phyloP scores from a whole-genome alignment of 1,139 yeast genomes.

The Hansenula lynferdii region DNA sequence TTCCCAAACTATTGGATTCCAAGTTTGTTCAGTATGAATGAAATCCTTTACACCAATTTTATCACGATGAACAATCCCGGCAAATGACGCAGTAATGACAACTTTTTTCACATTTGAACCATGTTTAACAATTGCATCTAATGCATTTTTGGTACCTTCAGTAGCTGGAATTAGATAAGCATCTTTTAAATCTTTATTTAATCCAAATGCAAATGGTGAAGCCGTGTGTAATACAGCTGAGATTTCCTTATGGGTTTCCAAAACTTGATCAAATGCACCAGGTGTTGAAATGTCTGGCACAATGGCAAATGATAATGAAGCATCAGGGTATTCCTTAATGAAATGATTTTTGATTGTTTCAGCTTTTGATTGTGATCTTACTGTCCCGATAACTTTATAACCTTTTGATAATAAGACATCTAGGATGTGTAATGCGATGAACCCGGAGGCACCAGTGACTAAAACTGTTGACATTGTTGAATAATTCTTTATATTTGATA shows the following conservation, averaged over 20 bases:
- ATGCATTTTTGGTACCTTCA: constrained; percentile 41
- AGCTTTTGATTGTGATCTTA: constrained; percentile 47
- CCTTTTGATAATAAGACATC: constrained; percentile 30
- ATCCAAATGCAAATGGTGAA: constrained; percentile 40
- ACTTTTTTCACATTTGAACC: constrained; percentile 46
- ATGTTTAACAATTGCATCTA: constrained; percentile 35
- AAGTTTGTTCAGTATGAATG: constrained; percentile 32
- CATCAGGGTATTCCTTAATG: constrained; percentile 29
- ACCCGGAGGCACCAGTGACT: constrained; percentile 50
- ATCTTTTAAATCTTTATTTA: constrained; percentile 30
- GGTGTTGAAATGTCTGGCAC: constrained; percentile 44
- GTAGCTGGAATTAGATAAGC: constrained; percentile 46
- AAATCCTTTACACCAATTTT: constrained; percentile 27
- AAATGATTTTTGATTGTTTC: constrained; percentile 31
- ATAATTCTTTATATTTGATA: neutral
- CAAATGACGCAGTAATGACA: constrained; percentile 53
- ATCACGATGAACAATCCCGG: constrained; percentile 44
- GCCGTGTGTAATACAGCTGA: constrained; percentile 57
- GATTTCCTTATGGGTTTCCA: constrained; percentile 42
- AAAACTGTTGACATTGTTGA: constrained; percentile 25
- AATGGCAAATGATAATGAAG: constrained; percentile 36
- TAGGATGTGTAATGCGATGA: constrained; percentile 42
- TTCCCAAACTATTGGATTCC: constrained; percentile 41
- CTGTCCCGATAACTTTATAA: constrained; percentile 55
- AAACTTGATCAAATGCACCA: constrained; percentile 49